These are phyloP conservation scores for Knoxia roxburghii DNA, from an alignment of 257 asterid species.

Conservation along the genomic window DNA sequence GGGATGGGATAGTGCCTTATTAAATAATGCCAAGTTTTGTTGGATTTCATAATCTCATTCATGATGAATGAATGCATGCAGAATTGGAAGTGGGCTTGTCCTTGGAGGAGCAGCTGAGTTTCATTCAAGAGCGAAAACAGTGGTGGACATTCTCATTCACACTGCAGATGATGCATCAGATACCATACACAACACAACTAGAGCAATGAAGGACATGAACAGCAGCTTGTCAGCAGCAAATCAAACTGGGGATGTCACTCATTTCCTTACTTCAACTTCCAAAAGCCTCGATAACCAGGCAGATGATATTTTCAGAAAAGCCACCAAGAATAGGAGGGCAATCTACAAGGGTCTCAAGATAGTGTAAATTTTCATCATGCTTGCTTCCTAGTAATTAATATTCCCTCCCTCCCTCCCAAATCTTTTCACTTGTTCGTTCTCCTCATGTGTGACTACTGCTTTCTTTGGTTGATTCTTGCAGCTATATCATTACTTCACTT, in stretches of 20 bases:
- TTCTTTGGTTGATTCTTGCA: slow-evolving; percentile 31
- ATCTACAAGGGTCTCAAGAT: slow-evolving; percentile 47
- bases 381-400: no score
- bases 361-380: no score
- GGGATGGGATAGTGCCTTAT: no score
- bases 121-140: slow-evolving; percentile 49
- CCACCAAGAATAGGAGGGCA: slow-evolving; percentile 46
- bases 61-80: slow-evolving; percentile 15
- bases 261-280: slow-evolving; percentile 54
- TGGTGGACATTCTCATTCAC: slow-evolving; percentile 59
- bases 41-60: no score
- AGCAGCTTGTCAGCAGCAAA: slow-evolving; percentile 25
- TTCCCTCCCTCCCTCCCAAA: no score
- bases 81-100: slow-evolving; percentile 62
- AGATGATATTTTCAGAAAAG: slow-evolving; percentile 49
- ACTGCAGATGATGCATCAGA: slow-evolving; percentile 72
- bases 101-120: slow-evolving; percentile 70
- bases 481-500: slow-evolving; percentile 49
- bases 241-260: slow-evolving; percentile 29
- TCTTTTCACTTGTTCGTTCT: no score
- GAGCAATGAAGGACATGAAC: slow-evolving; percentile 60
- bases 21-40: no score
- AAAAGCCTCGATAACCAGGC: slow-evolving; percentile 54
- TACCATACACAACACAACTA: slow-evolving; percentile 53
- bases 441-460: no score